Percentiles rank a stretch among this genome's conserved stretches.
phyloP scores from a whole-genome alignment of 805 yeast genomes.

The Kockiozyma suomiensis region DNA sequence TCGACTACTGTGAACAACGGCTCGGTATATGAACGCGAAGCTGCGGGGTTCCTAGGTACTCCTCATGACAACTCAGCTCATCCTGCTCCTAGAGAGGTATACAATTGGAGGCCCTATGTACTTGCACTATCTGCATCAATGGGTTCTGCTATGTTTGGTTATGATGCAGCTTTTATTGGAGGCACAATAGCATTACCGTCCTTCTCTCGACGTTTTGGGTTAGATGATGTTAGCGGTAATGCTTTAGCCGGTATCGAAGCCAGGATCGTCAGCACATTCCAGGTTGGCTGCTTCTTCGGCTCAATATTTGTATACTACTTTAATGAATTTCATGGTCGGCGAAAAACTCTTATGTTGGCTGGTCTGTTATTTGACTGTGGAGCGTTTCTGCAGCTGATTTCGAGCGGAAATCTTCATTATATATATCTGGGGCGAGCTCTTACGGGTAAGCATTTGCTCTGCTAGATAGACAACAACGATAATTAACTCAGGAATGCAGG shows the following conservation, averaged over 20 bases:
- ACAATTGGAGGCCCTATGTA: conserved; percentile 17
- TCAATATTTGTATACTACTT: conserved; percentile 52
- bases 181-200: conserved; percentile 68
- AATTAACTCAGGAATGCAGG: neutral
- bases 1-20: neutral
- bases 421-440: conserved; percentile 60
- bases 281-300: conserved; percentile 38
- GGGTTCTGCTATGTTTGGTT: conserved; percentile 50
- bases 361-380: conserved; percentile 61
- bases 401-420: conserved; percentile 76
- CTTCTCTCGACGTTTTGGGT: conserved; percentile 46
- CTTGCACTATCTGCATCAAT: conserved; percentile 19
- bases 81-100: conserved; percentile 18
- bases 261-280: conserved; percentile 19
- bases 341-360: conserved; percentile 43
- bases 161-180: conserved; percentile 85
- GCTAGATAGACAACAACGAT: neutral
- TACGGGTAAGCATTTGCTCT: conserved; percentile 51
- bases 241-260: conserved; percentile 17
- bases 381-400: conserved; percentile 83
- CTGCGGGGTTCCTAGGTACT: conserved; percentile 2
- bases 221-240: conserved; percentile 41
- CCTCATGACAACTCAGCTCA: conserved; percentile 12
- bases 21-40: conserved; percentile 2
- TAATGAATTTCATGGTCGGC: conserved; percentile 15